Conservation (phyloP, 2,329 filamentous ascomycete species). For the Calonectria pauciramosa region DNA sequence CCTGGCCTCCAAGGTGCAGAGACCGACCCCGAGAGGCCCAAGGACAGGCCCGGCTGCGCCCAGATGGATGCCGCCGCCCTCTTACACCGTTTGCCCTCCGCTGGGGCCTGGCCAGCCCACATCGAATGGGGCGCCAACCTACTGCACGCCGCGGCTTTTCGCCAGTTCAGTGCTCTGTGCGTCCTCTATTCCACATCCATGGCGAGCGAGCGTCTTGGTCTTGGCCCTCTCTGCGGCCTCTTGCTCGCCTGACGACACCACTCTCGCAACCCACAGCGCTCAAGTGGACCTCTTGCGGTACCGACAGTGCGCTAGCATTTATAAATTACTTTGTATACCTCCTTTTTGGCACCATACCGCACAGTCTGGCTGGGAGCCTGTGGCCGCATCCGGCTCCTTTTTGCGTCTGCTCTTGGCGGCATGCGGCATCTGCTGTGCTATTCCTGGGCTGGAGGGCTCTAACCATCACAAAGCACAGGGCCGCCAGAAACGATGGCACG, state of each 20-base stretch:
- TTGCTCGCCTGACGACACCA: constrained; percentile 26
- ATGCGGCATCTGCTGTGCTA: constrained; percentile 3
- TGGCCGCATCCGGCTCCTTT: constrained; percentile 9
- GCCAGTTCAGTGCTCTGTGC: constrained; percentile 5
- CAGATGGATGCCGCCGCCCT: constrained; percentile 35
- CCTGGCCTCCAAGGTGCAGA: constrained; percentile 33
- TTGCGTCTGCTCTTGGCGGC: not conserved
- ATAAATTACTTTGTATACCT: constrained; percentile 18
- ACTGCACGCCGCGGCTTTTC: constrained; percentile 8
- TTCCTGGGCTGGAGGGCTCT: not conserved
- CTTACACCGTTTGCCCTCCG: constrained; percentile 8
- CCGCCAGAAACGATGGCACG: not conserved
- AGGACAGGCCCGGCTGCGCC: constrained; percentile 39
- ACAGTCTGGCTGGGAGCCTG: constrained; percentile 7
- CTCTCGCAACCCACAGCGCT: constrained; percentile 8
- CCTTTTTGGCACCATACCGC: not conserved
- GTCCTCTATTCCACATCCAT: not conserved
- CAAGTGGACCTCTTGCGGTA: constrained; percentile 7
- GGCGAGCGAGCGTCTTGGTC: constrained; percentile 5
- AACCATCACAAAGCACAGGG: constrained; percentile 9
- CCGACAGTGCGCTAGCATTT: constrained; percentile 10
- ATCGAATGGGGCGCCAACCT: constrained; percentile 8
- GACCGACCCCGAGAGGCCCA: constrained; percentile 24
- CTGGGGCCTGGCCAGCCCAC: not conserved
- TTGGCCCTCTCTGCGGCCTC: not conserved